A percentile compares a stretch with the other conserved stretches of the same genome.
phyloP scores from a whole-genome alignment of 2,329 filamentous ascomycete species.

The Acephala macrosclerotiorum region DNA sequence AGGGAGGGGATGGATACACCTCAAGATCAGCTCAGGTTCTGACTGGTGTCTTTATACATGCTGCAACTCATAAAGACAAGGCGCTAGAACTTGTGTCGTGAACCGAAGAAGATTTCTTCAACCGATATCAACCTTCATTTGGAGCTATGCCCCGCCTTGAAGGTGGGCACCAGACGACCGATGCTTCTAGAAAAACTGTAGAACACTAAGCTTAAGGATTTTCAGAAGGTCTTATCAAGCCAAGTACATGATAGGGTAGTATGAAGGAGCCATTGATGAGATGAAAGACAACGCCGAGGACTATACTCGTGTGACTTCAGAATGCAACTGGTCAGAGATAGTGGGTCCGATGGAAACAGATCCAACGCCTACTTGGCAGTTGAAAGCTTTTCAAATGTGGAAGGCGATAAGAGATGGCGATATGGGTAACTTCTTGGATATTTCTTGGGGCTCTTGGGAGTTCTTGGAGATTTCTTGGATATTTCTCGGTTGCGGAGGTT shows the following conservation, averaged over 20 bases:
- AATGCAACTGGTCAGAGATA: slow-evolving; percentile 7
- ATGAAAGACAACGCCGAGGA: background rate
- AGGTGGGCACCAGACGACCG: background rate
- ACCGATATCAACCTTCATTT: slow-evolving; percentile 1
- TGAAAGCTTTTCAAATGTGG: background rate
- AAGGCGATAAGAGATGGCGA: slow-evolving; percentile 19
- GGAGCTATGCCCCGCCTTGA: background rate
- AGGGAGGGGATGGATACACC: background rate
- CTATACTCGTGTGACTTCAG: background rate
- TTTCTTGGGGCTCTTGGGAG: slow-evolving; percentile 5
- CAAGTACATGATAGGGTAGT: slow-evolving; percentile 5
- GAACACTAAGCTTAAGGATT: background rate
- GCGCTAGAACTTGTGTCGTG: background rate
- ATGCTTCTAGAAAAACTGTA: slow-evolving; percentile 10
- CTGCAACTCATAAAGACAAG: background rate
- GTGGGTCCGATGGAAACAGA: background rate
- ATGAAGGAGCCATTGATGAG: background rate
- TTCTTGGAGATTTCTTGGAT: slow-evolving; percentile 26
- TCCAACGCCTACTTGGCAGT: background rate
- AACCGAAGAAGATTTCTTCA: background rate
- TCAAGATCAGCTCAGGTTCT: background rate
- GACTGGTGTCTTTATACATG: background rate
- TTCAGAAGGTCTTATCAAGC: slow-evolving; percentile 9
- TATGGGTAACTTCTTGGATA: slow-evolving; percentile 16
- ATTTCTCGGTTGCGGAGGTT: slow-evolving; percentile 2